Percentiles rank a stretch among this genome's conserved stretches.
phyloP scores from a whole-genome alignment of 495 filamentous ascomycete genomes.

The Penicillium subrubescens region DNA sequence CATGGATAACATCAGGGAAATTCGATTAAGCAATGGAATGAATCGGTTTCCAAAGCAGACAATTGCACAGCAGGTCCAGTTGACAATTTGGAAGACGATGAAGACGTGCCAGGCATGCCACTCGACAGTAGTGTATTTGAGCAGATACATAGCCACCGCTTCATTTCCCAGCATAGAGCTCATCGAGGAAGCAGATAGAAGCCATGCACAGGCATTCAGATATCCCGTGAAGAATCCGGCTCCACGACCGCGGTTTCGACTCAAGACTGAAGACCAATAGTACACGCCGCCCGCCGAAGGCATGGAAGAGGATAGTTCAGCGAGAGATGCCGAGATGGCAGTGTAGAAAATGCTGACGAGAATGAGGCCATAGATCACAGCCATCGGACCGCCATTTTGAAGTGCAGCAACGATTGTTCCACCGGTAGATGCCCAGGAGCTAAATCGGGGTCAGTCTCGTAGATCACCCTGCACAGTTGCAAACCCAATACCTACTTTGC shows the following conservation, averaged over 20 bases:
- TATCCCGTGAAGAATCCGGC: slow-evolving; percentile 73
- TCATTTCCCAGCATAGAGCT: slow-evolving; percentile 66
- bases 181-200: slow-evolving; percentile 67
- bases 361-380: slow-evolving; percentile 46
- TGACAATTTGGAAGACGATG: slow-evolving; percentile 62
- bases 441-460: slow-evolving; percentile 10
- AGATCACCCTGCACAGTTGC: neutral
- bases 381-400: slow-evolving; percentile 49
- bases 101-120: slow-evolving; percentile 75
- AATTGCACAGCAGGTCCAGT: slow-evolving; percentile 61
- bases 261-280: slow-evolving; percentile 77
- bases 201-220: slow-evolving; percentile 75
- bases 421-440: slow-evolving; percentile 47
- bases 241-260: slow-evolving; percentile 60
- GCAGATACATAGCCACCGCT: slow-evolving; percentile 65
- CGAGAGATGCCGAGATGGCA: slow-evolving; percentile 49
- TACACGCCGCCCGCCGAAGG: slow-evolving; percentile 82
- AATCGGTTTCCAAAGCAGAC: slow-evolving; percentile 69
- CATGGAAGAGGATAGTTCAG: slow-evolving; percentile 74
- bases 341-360: slow-evolving; percentile 46
- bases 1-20: slow-evolving; percentile 65
- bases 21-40: slow-evolving; percentile 62
- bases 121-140: slow-evolving; percentile 59
- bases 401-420: slow-evolving; percentile 47
- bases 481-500: slow-evolving; percentile 40